A percentile compares a stretch with the other conserved stretches of the same genome.
Evolutionary conservation across 2,329 filamentous ascomycete species (phyloP).

Genomic region (Drechslera avenae): DNA sequence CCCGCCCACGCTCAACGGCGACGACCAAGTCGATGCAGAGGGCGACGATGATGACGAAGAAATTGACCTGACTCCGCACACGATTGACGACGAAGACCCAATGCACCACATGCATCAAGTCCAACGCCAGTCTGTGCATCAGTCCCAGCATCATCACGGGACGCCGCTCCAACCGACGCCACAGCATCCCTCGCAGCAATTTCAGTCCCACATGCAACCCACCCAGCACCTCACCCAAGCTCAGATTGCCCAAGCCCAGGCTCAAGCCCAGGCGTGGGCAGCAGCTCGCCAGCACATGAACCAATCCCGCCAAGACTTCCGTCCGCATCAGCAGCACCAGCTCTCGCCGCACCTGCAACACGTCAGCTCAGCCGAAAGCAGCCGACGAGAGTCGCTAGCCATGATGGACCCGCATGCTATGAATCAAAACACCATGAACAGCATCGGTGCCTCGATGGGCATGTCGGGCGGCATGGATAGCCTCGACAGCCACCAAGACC

Average conservation of each 20-base stretch:
- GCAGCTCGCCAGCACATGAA: conserved; percentile 47
- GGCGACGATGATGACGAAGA: conserved; percentile 46
- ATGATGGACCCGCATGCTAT: conserved; percentile 40
- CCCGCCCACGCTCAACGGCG: conserved; percentile 38
- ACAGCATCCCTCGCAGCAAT: conserved; percentile 34
- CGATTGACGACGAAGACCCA: conserved; percentile 30
- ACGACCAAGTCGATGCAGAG: conserved; percentile 45
- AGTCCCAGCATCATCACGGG: conserved; percentile 22
- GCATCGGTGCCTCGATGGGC: conserved; percentile 21
- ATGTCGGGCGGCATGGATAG: conserved; percentile 42
- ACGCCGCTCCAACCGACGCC: conserved; percentile 41
- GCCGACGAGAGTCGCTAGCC: conserved; percentile 37
- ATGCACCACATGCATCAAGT: conserved; percentile 22
- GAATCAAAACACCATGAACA: conserved; percentile 20
- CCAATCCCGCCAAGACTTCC: conserved; percentile 41
- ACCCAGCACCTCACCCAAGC: conserved; percentile 38
- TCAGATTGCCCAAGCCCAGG: conserved; percentile 34
- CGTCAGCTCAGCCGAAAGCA: conserved; percentile 40
- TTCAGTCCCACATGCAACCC: conserved; percentile 33
- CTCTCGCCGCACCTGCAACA: conserved; percentile 33
- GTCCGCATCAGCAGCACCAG: conserved; percentile 38
- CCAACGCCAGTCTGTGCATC: conserved; percentile 12
- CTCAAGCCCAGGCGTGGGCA: conserved; percentile 38
- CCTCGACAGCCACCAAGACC: conserved; percentile 40
- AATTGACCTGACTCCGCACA: conserved; percentile 37